phyloP scores from a whole-genome alignment of 768 basidiomycete genomes.

The Russula compacta region DNA sequence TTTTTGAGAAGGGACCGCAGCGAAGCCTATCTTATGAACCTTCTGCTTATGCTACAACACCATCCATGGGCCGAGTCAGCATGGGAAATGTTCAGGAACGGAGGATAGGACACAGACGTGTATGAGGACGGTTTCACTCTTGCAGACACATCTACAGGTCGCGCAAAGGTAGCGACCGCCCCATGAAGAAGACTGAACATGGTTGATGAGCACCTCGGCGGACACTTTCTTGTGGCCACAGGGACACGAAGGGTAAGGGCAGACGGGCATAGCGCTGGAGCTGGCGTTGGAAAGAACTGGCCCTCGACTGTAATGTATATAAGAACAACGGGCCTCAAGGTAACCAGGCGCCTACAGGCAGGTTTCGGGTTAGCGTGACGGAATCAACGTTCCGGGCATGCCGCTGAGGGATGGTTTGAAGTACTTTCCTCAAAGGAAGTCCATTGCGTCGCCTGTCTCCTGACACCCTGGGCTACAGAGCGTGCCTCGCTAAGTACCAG shows the following conservation, averaged over 20 bases:
- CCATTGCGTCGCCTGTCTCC: background rate
- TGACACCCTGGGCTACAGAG: background rate
- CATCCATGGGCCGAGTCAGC: background rate
- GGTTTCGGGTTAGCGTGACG: background rate
- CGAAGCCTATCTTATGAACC: conserved; percentile 1
- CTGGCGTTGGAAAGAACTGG: background rate
- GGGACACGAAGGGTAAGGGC: conserved; percentile 16
- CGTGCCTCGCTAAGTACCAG: background rate
- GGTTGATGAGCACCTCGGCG: conserved; percentile 6
- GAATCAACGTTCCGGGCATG: conserved; percentile 9
- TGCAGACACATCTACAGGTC: conserved; percentile 17
- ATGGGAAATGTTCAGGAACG: background rate
- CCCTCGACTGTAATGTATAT: background rate
- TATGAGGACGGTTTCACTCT: conserved; percentile 9
- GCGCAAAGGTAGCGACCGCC: conserved; percentile 12
- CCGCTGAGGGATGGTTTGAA: background rate
- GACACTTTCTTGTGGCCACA: conserved; percentile 13
- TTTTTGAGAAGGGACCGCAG: background rate
- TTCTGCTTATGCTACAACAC: conserved; percentile 12
- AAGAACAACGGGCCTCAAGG: conserved; percentile 1
- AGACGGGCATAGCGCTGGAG: conserved; percentile 11
- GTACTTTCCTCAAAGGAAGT: background rate
- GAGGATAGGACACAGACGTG: conserved; percentile 1
- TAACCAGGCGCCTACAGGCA: conserved; percentile 8
- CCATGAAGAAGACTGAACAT: conserved; percentile 17